These are phyloP conservation scores for Aspergillus bertholletiae DNA, from an alignment of 495 filamentous ascomycete species.

Conservation along the genomic window DNA sequence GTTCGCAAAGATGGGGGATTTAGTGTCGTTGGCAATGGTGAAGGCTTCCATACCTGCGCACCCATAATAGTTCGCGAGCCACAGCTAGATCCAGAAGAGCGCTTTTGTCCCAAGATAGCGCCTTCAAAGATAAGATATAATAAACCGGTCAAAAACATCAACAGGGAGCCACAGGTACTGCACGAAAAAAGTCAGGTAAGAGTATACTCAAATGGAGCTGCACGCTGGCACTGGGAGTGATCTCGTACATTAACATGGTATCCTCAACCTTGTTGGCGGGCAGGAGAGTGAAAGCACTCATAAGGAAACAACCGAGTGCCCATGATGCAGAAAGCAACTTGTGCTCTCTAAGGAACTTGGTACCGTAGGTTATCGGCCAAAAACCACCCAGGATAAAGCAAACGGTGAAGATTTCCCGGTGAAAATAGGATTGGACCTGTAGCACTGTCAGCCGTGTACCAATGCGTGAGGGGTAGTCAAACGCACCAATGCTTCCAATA, in stretches of 20 bases:
- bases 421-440: conserved; percentile 80
- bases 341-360: conserved; percentile 65
- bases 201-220: neutral
- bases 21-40: neutral
- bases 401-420: conserved; percentile 80
- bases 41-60: conserved; percentile 39
- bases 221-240: neutral
- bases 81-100: conserved; percentile 23
- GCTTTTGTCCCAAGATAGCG: conserved; percentile 45
- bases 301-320: conserved; percentile 70
- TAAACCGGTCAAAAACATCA: conserved; percentile 78
- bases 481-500: conserved; percentile 82
- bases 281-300: conserved; percentile 89
- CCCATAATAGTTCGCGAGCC: conserved; percentile 55
- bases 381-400: conserved; percentile 71
- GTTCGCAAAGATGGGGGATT: neutral
- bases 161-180: conserved; percentile 69
- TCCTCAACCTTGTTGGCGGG: conserved; percentile 83
- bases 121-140: conserved; percentile 83
- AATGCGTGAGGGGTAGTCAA: neutral
- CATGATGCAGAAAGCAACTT: conserved; percentile 63
- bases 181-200: neutral
- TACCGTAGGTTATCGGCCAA: conserved; percentile 77
- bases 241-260: conserved; percentile 64
- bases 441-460: neutral